Base-by-base conservation (phyloP, 306 rosid genomes). In the Cucurbita pepo region DNA sequence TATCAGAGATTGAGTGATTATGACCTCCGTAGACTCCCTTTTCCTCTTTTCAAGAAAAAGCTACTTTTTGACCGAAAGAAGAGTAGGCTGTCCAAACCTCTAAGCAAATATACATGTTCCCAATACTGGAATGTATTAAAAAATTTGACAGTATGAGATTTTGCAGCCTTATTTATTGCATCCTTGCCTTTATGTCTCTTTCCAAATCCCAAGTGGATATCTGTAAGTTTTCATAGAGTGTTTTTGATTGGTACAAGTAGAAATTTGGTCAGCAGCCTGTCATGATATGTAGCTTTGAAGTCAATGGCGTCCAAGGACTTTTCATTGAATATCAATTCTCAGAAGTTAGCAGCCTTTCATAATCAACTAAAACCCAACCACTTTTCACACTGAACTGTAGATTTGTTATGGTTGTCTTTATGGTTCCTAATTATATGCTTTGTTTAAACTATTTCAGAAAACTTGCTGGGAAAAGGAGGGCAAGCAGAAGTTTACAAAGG, bases 401-500 rank as follows among this genome's bases (percentile, higher is more conserved):
- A 2, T 22, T 22, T 69, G 12, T 14, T 22, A 47, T 13, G 40
- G 15, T 21, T 65, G 12, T 12, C 38, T 45, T 43, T 43, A 66
- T 66, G 72, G 56, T n/a, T 65, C 8, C 6, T 25, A 47, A 48
- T 1, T 8, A 1, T 47, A 47, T 25, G 73, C 7, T 65, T 44
- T 30, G 34, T 30, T 30, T 10, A 3, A 19, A 52, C 44, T 71
- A 38, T 52, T 72, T 22, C 61, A 95, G 99, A 86, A 54, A 95
- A 91, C 84, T n/a, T 89, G 83, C 66, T 95, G 38, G 99, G 99
- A 11, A 80, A 83, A 84, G 99, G 99, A 59, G 99, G 99, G 34
- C 95, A 95, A 73, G 99, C 99, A 18, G 97, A 89, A 81, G 99
- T 95, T 45, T 95, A 86, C 84, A 89, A 70, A 77, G 99, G 99